Evolutionary conservation across 768 basidiomycete species (phyloP).

Genomic region (Brasilioporus rufonigricans): DNA sequence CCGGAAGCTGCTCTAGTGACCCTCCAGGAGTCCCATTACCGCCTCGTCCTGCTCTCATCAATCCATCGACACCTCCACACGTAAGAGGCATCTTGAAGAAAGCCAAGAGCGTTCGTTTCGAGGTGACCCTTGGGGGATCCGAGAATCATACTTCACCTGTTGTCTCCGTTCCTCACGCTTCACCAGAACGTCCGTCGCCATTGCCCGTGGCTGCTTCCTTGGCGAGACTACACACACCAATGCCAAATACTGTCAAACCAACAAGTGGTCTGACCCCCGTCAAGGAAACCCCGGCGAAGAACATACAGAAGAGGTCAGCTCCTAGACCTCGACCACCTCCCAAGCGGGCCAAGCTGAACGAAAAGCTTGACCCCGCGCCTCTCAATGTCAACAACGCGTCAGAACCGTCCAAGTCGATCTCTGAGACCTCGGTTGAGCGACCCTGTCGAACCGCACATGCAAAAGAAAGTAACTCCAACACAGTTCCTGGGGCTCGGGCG

Average conservation of each 20-base stretch:
- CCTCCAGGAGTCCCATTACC: constrained; percentile 24
- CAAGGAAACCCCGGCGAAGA: constrained; percentile 2
- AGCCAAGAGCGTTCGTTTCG: constrained; percentile 40
- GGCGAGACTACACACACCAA: constrained; percentile 14
- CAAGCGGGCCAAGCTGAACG: constrained; percentile 12
- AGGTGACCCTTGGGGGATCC: constrained; percentile 13
- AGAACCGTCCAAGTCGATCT: constrained; percentile 5
- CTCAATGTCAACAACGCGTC: background rate
- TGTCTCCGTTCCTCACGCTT: background rate
- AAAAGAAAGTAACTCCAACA: constrained; percentile 14
- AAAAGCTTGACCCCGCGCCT: constrained; percentile 1
- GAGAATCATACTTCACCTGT: background rate
- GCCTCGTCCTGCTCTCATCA: constrained; percentile 23
- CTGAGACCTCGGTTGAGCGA: constrained; percentile 8
- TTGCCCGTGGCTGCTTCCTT: background rate
- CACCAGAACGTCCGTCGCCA: constrained; percentile 9
- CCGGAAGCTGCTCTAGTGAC: constrained; percentile 2
- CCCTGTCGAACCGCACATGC: constrained; percentile 12
- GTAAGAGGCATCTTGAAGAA: constrained; percentile 40
- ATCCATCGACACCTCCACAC: constrained; percentile 27
- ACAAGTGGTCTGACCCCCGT: background rate
- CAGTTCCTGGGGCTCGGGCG: constrained; percentile 3
- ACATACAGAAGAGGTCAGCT: constrained; percentile 9
- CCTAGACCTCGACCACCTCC: constrained; percentile 14
- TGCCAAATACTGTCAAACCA: background rate